phyloP scores from a whole-genome alignment of 2,329 filamentous ascomycete genomes.

The Colletotrichum echinochloae region DNA sequence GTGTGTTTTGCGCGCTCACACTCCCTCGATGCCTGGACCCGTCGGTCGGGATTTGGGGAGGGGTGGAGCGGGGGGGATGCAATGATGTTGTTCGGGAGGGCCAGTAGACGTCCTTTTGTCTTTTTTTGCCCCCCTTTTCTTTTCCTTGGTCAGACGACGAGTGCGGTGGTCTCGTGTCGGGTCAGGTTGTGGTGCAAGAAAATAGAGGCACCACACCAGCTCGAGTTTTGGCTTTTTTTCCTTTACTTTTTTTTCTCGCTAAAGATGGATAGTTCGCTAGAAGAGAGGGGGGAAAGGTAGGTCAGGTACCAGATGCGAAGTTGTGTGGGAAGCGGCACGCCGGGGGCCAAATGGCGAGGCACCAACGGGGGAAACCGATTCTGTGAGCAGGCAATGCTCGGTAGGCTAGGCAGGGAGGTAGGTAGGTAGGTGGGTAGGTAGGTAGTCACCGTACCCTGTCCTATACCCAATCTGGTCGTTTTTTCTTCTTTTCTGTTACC shows the following conservation, averaged over 20 bases:
- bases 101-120: background rate
- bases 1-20: constrained; percentile 21
- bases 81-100: constrained; percentile 3
- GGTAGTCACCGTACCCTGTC: background rate
- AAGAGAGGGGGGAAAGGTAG: background rate
- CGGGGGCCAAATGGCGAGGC: constrained; percentile 30
- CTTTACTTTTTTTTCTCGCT: constrained; percentile 11
- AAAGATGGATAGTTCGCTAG: constrained; percentile 16
- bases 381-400: too few species aligned
- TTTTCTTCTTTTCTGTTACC: background rate
- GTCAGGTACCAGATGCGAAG: constrained; percentile 11
- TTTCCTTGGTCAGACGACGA: constrained; percentile 24
- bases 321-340: background rate
- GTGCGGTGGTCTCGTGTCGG: constrained; percentile 7
- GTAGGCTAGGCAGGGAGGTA: too few species aligned
- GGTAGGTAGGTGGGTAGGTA: background rate
- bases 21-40: constrained; percentile 4
- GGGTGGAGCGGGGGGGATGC: background rate
- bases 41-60: constrained; percentile 19
- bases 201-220: constrained; percentile 8
- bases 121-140: background rate
- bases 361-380: constrained; percentile 27
- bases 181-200: constrained; percentile 5
- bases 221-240: constrained; percentile 4
- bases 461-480: background rate